phyloP scores from a whole-genome alignment of 2,329 filamentous ascomycete genomes.

The Cordyceps cicadae region DNA sequence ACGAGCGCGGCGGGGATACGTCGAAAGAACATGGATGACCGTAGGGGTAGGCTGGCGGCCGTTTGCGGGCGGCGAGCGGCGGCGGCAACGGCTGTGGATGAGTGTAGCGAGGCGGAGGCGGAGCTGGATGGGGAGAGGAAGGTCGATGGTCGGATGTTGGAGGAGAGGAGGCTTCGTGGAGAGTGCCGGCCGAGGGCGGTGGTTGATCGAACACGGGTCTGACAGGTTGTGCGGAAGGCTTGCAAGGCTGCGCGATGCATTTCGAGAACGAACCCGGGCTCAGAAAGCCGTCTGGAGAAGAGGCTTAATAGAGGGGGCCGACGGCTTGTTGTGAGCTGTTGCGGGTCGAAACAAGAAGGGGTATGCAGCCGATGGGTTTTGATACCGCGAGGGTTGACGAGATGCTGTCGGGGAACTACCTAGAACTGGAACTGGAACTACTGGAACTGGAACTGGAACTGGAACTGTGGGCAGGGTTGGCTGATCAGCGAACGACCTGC shows the following conservation, averaged over 20 bases:
- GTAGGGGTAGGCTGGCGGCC: constrained; percentile 44
- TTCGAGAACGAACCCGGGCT: constrained; percentile 14
- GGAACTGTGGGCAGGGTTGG: neutral
- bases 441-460: too few species aligned
- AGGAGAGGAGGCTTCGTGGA: constrained; percentile 4
- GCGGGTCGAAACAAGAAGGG: neutral
- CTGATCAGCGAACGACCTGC: neutral
- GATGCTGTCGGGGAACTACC: neutral
- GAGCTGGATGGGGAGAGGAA: constrained; percentile 19
- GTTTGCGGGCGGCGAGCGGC: constrained; percentile 18
- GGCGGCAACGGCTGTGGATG: constrained; percentile 14
- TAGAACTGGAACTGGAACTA: too few species aligned
- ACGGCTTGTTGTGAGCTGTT: neutral
- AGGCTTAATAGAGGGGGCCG: neutral
- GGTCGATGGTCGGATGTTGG: constrained; percentile 11
- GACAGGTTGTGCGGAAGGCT: constrained; percentile 60
- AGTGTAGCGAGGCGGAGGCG: constrained; percentile 13
- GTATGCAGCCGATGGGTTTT: neutral
- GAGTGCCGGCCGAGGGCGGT: constrained; percentile 45
- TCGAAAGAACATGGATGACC: constrained; percentile 68
- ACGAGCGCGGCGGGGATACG: constrained; percentile 58
- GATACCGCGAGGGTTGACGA: neutral
- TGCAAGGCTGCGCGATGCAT: constrained; percentile 69
- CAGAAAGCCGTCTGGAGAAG: constrained; percentile 20
- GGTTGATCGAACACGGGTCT: constrained; percentile 47